Evolutionary conservation across 805 yeast species (phyloP), one percentile per base, ranked within the genome.

Genomic region (Naumovozyma castellii): DNA sequence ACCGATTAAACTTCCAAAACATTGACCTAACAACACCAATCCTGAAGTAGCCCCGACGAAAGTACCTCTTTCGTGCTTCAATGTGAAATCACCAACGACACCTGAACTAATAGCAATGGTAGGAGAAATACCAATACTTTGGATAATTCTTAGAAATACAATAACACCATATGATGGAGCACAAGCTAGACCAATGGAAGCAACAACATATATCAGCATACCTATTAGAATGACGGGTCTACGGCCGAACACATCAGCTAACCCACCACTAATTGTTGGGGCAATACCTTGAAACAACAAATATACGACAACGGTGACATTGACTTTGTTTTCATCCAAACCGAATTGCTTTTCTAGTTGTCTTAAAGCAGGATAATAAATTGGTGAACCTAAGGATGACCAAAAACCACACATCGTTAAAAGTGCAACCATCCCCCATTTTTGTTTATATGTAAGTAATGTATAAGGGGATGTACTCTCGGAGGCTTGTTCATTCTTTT

Each of bases 321-420:
- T 80, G 40, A 79, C 73, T 42, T 68, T 56, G 34, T 75, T 77
- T 34, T 74, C 75, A 12, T 76, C 56, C 3, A 79, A 70, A 36
- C 67, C 38, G 50, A 86, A 82, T 29, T 74, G 61, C 2, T 58
- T 48, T 34, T 76, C 75, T 17, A 86, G 59, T 18, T 71, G 68
- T 2, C 78, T 75, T 18, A 86, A 62, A 0, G 88, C 86, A 0
- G 94, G 94, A 61, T 84, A 80, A 56, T 82, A 86, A 15, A 85
- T 82, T 2, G 94, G 86, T 45, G 84, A 73, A 2, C 87, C 76
- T 3, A 82, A 61, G 0, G 92, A 69, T 3, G 94, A 83, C 72
- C 84, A 80, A 39, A 76, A 64, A 0, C 84, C 62, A 27, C 60
- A 57, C 44, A 54, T 51, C 2, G 61, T 56, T 22, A 59, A 40